Evolutionary conservation across 1,284 basidiomycete species (phyloP).

Genomic region (Sanghuangporus baumii): DNA sequence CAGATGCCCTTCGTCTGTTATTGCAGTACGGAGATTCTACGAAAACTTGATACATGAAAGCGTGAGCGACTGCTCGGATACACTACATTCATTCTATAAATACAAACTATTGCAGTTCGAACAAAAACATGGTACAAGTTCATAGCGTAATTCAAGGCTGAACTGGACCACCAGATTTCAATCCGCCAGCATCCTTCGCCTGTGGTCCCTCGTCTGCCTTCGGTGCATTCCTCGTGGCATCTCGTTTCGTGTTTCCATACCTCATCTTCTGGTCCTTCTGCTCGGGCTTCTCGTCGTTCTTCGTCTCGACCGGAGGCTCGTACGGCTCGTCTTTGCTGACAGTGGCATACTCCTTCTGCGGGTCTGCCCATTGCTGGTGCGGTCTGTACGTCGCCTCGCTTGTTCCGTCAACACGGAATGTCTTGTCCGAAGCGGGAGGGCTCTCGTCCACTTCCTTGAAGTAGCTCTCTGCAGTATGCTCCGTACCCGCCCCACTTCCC

Average conservation of each 20-base stretch:
- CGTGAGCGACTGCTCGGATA: too few relatives aligned
- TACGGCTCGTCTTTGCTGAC: constrained; percentile 17
- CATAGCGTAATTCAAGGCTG: neutral
- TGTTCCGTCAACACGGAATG: constrained; percentile 6
- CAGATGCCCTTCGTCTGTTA: too few relatives aligned
- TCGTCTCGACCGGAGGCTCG: constrained; percentile 5
- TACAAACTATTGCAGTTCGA: too few relatives aligned
- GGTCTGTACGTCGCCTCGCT: constrained; percentile 11
- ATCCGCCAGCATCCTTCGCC: constrained; percentile 8
- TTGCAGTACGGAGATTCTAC: too few relatives aligned
- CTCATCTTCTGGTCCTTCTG: constrained; percentile 14
- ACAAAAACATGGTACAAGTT: too few relatives aligned
- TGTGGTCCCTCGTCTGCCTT: constrained; percentile 4
- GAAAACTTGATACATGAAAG: too few relatives aligned
- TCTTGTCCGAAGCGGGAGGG: constrained; percentile 11
- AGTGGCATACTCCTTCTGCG: constrained; percentile 15
- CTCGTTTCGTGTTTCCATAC: constrained; percentile 12
- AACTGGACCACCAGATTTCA: neutral
- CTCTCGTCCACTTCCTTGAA: constrained; percentile 16
- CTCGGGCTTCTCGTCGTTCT: constrained; percentile 2
- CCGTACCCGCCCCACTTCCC: neutral
- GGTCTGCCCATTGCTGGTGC: constrained; percentile 16
- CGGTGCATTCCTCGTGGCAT: neutral
- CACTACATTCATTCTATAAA: too few relatives aligned
- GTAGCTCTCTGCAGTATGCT: constrained; percentile 12